A percentile compares a stretch with the other conserved stretches of the same genome.
phyloP scores from a whole-genome alignment of 225 moss, liverwort and hornwort genomes.

The Lunularia cruciata region DNA sequence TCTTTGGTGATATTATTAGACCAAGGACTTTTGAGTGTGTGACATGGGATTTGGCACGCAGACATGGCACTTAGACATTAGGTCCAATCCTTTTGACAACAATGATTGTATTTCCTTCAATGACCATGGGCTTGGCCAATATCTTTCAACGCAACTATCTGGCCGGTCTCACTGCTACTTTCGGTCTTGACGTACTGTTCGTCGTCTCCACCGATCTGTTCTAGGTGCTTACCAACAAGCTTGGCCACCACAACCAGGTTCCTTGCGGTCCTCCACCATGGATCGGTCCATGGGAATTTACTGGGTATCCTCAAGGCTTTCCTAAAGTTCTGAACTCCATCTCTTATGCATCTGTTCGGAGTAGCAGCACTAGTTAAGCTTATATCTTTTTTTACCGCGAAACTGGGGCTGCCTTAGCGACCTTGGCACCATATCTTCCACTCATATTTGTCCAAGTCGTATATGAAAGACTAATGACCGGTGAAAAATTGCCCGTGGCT shows the following conservation, averaged over 20 bases:
- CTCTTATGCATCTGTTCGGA: constrained; percentile 66
- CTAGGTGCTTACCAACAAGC: constrained; percentile 70
- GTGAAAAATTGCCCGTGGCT: constrained; percentile 65
- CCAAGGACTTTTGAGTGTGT: no score
- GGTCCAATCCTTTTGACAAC: constrained; percentile 31
- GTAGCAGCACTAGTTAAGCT: constrained; percentile 51
- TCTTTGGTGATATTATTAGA: no score
- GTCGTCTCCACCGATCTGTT: constrained; percentile 79
- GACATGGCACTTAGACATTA: no score
- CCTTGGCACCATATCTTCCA: constrained; percentile 63
- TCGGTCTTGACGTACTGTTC: constrained; percentile 59
- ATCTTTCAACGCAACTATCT: constrained; percentile 31
- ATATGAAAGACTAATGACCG: constrained; percentile 76
- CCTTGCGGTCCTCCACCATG: constrained; percentile 64
- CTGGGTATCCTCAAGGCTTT: constrained; percentile 78
- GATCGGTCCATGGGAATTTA: constrained; percentile 94
- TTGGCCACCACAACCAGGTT: constrained; percentile 74
- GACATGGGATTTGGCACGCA: no score
- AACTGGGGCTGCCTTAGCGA: constrained; percentile 62
- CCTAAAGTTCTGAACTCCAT: constrained; percentile 61
- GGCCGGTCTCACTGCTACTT: constrained; percentile 52
- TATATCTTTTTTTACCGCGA: constrained; percentile 59
- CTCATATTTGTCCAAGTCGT: constrained; percentile 84
- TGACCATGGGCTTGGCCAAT: constrained; percentile 16
- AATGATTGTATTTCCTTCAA: constrained; percentile 27